Evolutionary conservation across 257 asterid species (phyloP).

Genomic region (Salvia hispanica): DNA sequence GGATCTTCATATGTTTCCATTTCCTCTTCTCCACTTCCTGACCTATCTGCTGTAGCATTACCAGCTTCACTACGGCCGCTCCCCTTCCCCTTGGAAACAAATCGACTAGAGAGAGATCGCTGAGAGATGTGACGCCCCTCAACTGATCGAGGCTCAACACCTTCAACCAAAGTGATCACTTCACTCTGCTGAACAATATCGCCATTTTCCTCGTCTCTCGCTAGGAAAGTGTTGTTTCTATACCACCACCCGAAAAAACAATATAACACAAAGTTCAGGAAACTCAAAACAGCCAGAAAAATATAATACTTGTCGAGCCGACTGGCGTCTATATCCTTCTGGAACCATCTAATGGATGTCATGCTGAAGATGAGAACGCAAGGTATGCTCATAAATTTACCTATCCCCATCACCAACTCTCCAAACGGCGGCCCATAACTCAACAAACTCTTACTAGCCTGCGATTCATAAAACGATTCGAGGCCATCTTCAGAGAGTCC

Average conservation of each 20-base stretch:
- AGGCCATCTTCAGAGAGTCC: slow-evolving; percentile 3
- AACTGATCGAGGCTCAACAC: too few relatives aligned
- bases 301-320: slow-evolving; percentile 9
- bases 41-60: too few relatives aligned
- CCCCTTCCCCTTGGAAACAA: too few relatives aligned
- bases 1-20: too few relatives aligned
- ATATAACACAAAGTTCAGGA: background rate
- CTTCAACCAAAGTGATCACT: too few relatives aligned
- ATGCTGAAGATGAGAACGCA: background rate
- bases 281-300: background rate
- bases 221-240: background rate
- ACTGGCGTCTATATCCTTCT: background rate
- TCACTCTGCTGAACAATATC: too few relatives aligned
- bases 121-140: too few relatives aligned
- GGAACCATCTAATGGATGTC: background rate
- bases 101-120: too few relatives aligned
- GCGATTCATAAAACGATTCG: background rate
- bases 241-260: slow-evolving; percentile 7
- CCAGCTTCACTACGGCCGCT: too few relatives aligned
- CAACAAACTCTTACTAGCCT: background rate
- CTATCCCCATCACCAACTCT: background rate
- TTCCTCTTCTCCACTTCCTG: too few relatives aligned
- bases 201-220: too few relatives aligned
- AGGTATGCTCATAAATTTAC: background rate
- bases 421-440: slow-evolving; percentile 3